Base-by-base conservation (phyloP, 2,329 filamentous ascomycete genomes). In the Venturia oleaginea region DNA sequence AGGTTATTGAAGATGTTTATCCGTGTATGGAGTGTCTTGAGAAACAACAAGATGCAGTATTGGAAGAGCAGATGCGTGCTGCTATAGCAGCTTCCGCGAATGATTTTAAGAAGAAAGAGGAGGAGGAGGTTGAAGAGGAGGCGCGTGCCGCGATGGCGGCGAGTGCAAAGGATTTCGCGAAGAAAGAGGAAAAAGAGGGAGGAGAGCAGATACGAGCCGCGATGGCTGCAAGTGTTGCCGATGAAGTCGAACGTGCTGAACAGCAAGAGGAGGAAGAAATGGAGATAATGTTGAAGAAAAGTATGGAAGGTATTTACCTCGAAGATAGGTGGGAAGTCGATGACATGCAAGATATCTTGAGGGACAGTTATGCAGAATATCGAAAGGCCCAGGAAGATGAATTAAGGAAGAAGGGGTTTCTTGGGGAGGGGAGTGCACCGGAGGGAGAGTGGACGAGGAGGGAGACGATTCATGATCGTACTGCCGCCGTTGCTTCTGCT, bases 381-480 rank as follows among this genome's bases (percentile, higher is more conserved):
- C 13, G 27, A 2, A 34, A 34, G 30, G 27, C 8, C 15, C 51
- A 57, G 51, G 51, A 57, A 10, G 51, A 57, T 3, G 51, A 57
- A 11, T 34, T 57, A 3, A 57, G 51, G 51, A 34, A 22, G 24
- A 57, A 30, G 51, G 51, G 51, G 30, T 34, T 37, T 8, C 15
- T 34, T 7, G 8, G 4, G 15, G 51, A 22, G 17, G 19, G 19
- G 17, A n/a, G 27, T 13, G 4, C 34, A 11, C 51, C 51, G 3
- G 30, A 34, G 13, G 51, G 30, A 15, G 51, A 34, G 19, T 57
- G 51, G 51, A 57, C 51, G 51, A 32, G 19, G 51, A 57, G 51
- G 51, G 51, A 57, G 51, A 57, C 27, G 51, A 34, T 57, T 57
- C 27, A 57, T 57, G 51, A 34, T 34, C 51, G 51, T 57, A 10